Evolutionary conservation across 192 early-diverging fungal genomes (phyloP).

Genomic region (Gaertneriomyces sp.): DNA sequence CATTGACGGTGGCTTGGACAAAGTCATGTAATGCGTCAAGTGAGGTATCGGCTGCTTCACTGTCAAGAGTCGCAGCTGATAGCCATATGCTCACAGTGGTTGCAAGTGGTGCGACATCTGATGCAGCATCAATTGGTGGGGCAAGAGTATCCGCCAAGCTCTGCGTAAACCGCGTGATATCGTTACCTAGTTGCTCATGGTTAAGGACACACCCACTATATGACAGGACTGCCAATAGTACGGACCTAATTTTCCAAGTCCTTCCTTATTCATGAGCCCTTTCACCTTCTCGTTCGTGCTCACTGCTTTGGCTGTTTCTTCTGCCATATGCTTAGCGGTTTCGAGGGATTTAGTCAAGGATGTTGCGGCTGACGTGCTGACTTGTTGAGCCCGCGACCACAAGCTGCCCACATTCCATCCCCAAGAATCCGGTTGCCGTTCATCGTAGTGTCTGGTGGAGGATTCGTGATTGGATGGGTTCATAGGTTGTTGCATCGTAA

Average conservation of each 20-base stretch:
- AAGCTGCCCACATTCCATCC: constrained; percentile 21
- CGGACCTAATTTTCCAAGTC: constrained; percentile 37
- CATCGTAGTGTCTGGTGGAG: not conserved
- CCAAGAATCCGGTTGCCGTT: too few relatives aligned
- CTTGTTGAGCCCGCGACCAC: constrained; percentile 28
- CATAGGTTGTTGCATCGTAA: not conserved
- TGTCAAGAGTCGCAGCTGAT: constrained; percentile 5
- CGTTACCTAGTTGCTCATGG: constrained; percentile 15
- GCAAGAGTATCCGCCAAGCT: constrained; percentile 44
- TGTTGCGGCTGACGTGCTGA: constrained; percentile 30
- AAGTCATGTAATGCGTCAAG: constrained; percentile 40
- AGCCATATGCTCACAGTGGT: constrained; percentile 39
- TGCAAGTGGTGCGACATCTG: not conserved
- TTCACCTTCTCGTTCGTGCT: constrained; percentile 41
- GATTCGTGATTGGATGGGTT: not conserved
- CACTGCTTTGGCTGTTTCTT: constrained; percentile 40
- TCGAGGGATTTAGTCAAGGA: constrained; percentile 35
- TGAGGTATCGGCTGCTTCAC: not conserved
- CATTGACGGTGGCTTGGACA: constrained; percentile 38
- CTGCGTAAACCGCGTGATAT: constrained; percentile 35
- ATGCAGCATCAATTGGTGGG: constrained; percentile 29
- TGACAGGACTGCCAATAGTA: constrained; percentile 1
- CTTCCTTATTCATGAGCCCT: constrained; percentile 41
- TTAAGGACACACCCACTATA: not conserved
- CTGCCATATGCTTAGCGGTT: constrained; percentile 36